Evolutionary conservation across 2,329 filamentous ascomycete genomes (phyloP).

Genomic region (Cytospora schulzeri): DNA sequence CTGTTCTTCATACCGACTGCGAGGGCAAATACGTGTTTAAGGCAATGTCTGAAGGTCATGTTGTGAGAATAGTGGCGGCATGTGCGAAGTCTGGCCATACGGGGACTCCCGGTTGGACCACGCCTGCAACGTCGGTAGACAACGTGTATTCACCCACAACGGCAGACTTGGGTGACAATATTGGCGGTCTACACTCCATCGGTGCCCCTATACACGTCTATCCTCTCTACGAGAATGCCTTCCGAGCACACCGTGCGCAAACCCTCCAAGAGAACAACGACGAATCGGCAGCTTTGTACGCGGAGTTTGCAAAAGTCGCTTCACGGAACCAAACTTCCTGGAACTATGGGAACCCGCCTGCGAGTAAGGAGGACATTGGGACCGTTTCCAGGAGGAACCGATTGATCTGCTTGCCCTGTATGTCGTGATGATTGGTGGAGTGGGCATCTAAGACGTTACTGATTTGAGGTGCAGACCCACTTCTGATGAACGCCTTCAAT

Average conservation of each 20-base stretch:
- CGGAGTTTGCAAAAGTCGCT: constrained; percentile 60
- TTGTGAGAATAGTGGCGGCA: constrained; percentile 32
- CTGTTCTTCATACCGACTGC: not conserved
- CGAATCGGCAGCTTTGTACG: constrained; percentile 63
- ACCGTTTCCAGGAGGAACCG: constrained; percentile 59
- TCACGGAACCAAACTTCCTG: constrained; percentile 57
- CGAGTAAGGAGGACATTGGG: constrained; percentile 54
- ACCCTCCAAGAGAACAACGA: constrained; percentile 55
- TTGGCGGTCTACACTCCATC: constrained; percentile 59
- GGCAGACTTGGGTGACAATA: constrained; percentile 51
- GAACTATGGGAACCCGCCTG: constrained; percentile 52
- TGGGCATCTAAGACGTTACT: not conserved
- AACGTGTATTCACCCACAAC: constrained; percentile 42
- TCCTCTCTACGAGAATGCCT: constrained; percentile 66
- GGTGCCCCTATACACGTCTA: constrained; percentile 69
- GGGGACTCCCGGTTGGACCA: constrained; percentile 63
- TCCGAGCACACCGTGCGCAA: constrained; percentile 59
- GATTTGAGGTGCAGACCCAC: constrained; percentile 51
- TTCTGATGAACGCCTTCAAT: constrained; percentile 74
- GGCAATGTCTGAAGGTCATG: not conserved
- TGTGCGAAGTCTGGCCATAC: constrained; percentile 37
- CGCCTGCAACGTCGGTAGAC: constrained; percentile 38
- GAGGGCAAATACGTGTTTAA: too few species aligned
- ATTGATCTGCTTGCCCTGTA: constrained; percentile 71
- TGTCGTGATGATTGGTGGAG: constrained; percentile 30